A percentile compares a stretch with the other conserved stretches of the same genome.
Evolutionary conservation across 805 yeast genomes (phyloP).

Genomic region (Limtongia smithiae): DNA sequence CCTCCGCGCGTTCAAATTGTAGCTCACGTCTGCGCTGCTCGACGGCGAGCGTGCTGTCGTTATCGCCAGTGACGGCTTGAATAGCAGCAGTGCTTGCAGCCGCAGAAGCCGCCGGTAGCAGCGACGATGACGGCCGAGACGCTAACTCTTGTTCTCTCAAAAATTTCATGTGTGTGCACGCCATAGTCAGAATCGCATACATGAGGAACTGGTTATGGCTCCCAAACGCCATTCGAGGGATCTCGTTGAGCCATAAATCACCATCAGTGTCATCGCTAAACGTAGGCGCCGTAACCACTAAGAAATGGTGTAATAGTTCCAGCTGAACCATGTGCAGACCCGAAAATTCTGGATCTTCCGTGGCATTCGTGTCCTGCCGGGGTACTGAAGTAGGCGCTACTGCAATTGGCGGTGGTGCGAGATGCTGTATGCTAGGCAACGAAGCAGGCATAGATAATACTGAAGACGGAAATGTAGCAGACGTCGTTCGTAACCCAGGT

Average conservation of each 20-base stretch:
- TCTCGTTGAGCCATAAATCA: conserved; percentile 26
- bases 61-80: not conserved
- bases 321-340: conserved; percentile 25
- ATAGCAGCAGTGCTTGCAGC: not conserved
- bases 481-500: not conserved
- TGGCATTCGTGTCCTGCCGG: conserved; percentile 9
- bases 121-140: not conserved
- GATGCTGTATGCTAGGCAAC: not conserved
- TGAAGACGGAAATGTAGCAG: too few relatives aligned
- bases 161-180: conserved; percentile 25
- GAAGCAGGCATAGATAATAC: not conserved
- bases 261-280: conserved; percentile 25
- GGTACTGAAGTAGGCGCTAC: conserved; percentile 3
- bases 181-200: conserved; percentile 29
- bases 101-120: not conserved
- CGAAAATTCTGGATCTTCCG: conserved; percentile 9
- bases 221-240: conserved; percentile 26
- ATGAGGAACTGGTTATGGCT: conserved; percentile 25
- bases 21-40: conserved; percentile 12
- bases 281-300: conserved; percentile 27
- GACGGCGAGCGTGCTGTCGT: not conserved
- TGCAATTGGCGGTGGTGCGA: not conserved
- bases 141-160: conserved; percentile 2
- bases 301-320: conserved; percentile 26
- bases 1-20: conserved; percentile 26